A percentile compares a stretch with the other conserved stretches of the same genome.
Evolutionary conservation across 75 land plant genomes (phyloP).

Genomic region (Adiantum capillusveneris): DNA sequence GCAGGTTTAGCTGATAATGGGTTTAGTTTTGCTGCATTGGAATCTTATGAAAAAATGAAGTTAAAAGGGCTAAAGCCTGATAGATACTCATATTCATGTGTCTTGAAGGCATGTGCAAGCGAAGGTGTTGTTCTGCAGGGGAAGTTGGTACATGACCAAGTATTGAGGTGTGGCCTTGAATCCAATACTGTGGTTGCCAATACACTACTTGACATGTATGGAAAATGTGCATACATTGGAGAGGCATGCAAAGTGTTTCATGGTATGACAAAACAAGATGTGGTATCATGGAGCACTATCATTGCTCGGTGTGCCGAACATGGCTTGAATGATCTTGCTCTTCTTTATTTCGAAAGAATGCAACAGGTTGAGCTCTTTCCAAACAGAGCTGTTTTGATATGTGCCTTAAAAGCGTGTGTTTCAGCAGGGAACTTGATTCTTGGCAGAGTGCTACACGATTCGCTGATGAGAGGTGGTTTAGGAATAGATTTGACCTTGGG

Average conservation of each 20-base stretch:
- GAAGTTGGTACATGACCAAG: conserved; percentile 11
- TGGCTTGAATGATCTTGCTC: not conserved
- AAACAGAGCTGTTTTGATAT: not conserved
- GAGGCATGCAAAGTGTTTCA: not conserved
- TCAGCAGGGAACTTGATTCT: conserved; percentile 8
- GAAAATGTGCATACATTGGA: conserved; percentile 14
- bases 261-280: not conserved
- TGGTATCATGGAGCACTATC: not conserved
- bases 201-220: conserved; percentile 24
- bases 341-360: not conserved
- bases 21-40: not conserved
- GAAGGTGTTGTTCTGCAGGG: conserved; percentile 15
- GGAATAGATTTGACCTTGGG: conserved; percentile 41
- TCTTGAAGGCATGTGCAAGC: conserved; percentile 19
- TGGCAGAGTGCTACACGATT: conserved; percentile 36
- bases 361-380: not conserved
- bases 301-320: not conserved
- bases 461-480: conserved; percentile 25
- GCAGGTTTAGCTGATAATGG: not conserved
- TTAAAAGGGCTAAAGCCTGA: not conserved
- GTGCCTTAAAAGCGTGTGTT: conserved; percentile 36
- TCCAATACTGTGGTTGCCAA: conserved; percentile 10
- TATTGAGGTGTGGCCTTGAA: conserved; percentile 19
- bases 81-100: conserved; percentile 12
- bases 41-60: conserved; percentile 5